Base-by-base conservation (phyloP, 495 filamentous ascomycete species). In the Clohesyomyces aquaticus region DNA sequence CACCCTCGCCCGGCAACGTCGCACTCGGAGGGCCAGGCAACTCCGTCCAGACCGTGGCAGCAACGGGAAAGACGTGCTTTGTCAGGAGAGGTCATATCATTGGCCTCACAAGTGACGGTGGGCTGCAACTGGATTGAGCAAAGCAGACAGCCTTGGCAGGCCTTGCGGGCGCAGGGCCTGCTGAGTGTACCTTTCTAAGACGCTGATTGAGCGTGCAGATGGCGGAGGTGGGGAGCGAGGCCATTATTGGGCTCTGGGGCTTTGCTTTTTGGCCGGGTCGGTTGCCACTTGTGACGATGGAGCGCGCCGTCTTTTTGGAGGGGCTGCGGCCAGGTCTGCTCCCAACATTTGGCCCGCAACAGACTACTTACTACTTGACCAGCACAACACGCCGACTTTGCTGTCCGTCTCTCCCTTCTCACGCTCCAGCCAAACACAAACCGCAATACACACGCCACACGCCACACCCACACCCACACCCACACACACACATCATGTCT, bases 251-350 rank as follows among this genome's bases (percentile, higher is more conserved):
- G n/a, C n/a, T n/a, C 56, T 66, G 61, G 61, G 41, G 60, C 18
- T 54, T 29, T 8, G 26, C 48, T 41, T 35, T 54, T 66, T 61
- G 55, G 26, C 18, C 43, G 25, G 56, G 55, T 32, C 28, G 45
- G 56, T 59, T 32, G 57, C 56, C 51, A 59, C 56, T 23, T 32
- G 58, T 66, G 63, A 66, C 63, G 63, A 57, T 55, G 55, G 63
- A 43, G 18, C 42, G 11, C 49, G 41, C 38, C 14, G 28, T 16
- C 14, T 38, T 52, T 47, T 43, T 65, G 55, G 62, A 65, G 62
- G 62, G 62, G 62, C 21, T 18, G 4, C 4, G n/a, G n/a, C n/a
- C n/a, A n/a, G n/a, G n/a, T n/a, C n/a, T n/a, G n/a, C 25, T 42
- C 16, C 35, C 22, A 38, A 38, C 32, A 38, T 6, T 38, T 14